Evolutionary conservation across 148 eudicot species (phyloP), one percentile per base, ranked within the genome.

Genomic region (Cornus controversa): DNA sequence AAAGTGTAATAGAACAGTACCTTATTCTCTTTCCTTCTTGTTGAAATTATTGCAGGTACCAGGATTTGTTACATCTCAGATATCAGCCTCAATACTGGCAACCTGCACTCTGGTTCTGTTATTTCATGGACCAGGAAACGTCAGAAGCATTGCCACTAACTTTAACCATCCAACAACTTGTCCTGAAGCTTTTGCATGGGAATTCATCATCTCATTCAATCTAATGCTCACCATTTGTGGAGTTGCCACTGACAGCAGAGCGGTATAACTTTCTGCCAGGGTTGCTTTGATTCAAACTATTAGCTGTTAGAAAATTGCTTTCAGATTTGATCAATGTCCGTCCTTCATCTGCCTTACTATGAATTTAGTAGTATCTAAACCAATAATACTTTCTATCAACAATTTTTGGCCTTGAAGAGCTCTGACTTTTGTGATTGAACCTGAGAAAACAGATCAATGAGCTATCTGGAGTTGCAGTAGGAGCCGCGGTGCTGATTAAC

Each of bases 141-240:
- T 40, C 45, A 9, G 45, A n/a, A n/a, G n/a, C n/a, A n/a, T n/a
- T n/a, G n/a, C n/a, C n/a, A n/a, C n/a, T n/a, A n/a, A n/a, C n/a
- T n/a, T n/a, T n/a, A n/a, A n/a, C n/a, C n/a, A n/a, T n/a, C n/a
- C 66, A 8, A 64, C 67, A 5, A 64, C 29, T 7, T 5, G 2
- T 64, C 14, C 15, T 25, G 15, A 25, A 64, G 67, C 67, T 64
- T 26, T 64, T 23, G 67, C 28, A 6, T 64, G 67, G 67, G 67
- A 64, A 64, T 64, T 64, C 67, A 64, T 64, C 31, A 64, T 64
- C 67, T 64, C 67, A 24, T 64, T 64, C 25, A 24, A 8, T 64
- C 67, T 64, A 6, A 64, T 64, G 67, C 67, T 64, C 31, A 26
- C 67, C 67, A 64, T 64, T 64, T 64, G 67, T 26, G 67, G 67